These are phyloP conservation scores for Moniliella sp. DNA, from an alignment of 1,284 basidiomycete genomes.

Conservation along the genomic window DNA sequence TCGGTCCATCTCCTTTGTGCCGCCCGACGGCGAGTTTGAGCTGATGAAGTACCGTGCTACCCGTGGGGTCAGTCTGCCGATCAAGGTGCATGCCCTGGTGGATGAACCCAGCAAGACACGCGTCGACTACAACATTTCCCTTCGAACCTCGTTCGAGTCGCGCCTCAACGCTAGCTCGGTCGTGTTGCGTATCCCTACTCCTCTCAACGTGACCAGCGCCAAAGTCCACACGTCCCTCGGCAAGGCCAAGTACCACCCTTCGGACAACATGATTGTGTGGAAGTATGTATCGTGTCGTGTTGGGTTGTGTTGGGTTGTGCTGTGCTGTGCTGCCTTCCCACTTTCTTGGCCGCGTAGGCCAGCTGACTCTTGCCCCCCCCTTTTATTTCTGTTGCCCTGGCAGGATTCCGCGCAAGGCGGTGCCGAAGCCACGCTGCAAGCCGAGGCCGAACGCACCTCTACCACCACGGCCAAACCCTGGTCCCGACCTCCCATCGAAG, in stretches of 20 bases:
- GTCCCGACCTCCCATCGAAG: constrained; percentile 86
- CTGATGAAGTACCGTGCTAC: constrained; percentile 92
- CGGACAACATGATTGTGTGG: constrained; percentile 87
- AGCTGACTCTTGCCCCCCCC: no score
- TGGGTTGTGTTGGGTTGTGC: not conserved
- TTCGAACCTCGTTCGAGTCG: constrained; percentile 69
- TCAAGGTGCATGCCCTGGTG: constrained; percentile 71
- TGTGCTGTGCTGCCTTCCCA: not conserved
- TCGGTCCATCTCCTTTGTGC: constrained; percentile 82
- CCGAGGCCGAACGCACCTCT: constrained; percentile 57
- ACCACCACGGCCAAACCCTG: constrained; percentile 79
- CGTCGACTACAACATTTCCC: constrained; percentile 70
- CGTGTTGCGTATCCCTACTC: constrained; percentile 78
- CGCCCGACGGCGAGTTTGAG: constrained; percentile 96
- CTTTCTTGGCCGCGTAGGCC: no score
- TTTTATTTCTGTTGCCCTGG: not conserved
- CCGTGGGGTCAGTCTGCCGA: constrained; percentile 76
- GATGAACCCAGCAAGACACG: constrained; percentile 73
- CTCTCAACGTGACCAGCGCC: constrained; percentile 72
- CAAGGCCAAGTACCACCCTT: constrained; percentile 89
- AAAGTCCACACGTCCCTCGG: constrained; percentile 73
- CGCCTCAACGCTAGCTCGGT: constrained; percentile 85
- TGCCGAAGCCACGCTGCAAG: constrained; percentile 66
- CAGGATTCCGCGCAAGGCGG: constrained; percentile 82
- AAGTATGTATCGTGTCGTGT: constrained; percentile 47